Conservation (phyloP, 2,329 filamentous ascomycete genomes). For the Clarireedia sp. region DNA sequence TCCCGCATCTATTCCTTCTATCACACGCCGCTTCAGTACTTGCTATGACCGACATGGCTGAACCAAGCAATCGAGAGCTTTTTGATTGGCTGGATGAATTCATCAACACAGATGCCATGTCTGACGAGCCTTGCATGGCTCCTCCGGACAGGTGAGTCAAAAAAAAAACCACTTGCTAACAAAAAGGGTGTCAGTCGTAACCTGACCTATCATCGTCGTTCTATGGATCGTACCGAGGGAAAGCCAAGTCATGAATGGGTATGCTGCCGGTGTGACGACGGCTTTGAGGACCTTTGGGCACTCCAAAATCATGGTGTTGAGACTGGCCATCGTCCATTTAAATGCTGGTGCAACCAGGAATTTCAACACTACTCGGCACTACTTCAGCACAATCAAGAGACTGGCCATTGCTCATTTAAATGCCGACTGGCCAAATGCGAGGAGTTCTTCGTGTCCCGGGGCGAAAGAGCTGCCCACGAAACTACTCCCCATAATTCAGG, state of each 20-base stretch:
- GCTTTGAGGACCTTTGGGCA: neutral
- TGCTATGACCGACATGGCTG: neutral
- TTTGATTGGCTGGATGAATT: neutral
- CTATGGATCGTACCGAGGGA: too few relatives aligned
- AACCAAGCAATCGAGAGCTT: neutral
- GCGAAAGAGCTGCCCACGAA: slow-evolving; percentile 12
- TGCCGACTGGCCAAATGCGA: neutral
- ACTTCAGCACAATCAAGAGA: neutral
- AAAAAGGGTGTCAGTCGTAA: slow-evolving; percentile 18
- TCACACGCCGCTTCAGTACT: neutral
- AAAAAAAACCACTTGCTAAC: slow-evolving; percentile 14
- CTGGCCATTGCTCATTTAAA: neutral
- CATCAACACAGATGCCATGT: neutral
- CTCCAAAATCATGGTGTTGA: neutral
- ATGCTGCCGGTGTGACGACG: too few relatives aligned
- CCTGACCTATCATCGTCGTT: too few relatives aligned
- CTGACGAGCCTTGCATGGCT: slow-evolving; percentile 5
- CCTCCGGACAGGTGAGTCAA: slow-evolving; percentile 15
- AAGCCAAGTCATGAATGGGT: too few relatives aligned
- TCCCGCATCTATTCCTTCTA: neutral
- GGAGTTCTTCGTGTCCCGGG: neutral
- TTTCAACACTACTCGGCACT: neutral
- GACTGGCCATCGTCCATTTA: neutral
- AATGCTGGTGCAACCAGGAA: neutral
- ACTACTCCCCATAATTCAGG: slow-evolving; percentile 2